Conservation (phyloP, 495 filamentous ascomycete species). For the Aspergillus cristatus region DNA sequence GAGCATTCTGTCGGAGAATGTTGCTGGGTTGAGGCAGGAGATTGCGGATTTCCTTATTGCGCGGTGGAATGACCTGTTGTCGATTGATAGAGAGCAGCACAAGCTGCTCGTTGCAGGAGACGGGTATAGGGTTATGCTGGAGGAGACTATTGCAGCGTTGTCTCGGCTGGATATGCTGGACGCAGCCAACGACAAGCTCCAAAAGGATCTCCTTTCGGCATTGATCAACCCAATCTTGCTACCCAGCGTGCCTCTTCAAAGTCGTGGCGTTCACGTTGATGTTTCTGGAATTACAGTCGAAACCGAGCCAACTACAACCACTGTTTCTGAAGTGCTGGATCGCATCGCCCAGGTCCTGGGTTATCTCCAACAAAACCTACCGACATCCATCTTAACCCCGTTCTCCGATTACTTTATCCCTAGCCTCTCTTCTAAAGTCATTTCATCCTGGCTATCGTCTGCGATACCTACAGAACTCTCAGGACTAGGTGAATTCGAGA, state of each 20-base stretch:
- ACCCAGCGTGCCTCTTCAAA: constrained; percentile 15
- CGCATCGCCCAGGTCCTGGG: constrained; percentile 52
- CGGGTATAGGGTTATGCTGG: constrained; percentile 17
- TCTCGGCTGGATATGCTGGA: constrained; percentile 25
- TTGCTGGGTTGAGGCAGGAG: constrained; percentile 21
- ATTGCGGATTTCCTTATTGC: constrained; percentile 22
- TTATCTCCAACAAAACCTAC: constrained; percentile 58
- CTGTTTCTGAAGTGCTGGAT: constrained; percentile 23
- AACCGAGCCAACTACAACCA: constrained; percentile 14
- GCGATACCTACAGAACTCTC: constrained; percentile 63
- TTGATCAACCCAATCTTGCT: constrained; percentile 30
- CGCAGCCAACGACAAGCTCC: constrained; percentile 23
- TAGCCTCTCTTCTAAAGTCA: constrained; percentile 53
- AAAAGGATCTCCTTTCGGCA: constrained; percentile 20
- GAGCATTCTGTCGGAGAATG: constrained; percentile 24
- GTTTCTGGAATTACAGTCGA: constrained; percentile 24
- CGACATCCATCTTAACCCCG: constrained; percentile 47
- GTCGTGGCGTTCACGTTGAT: constrained; percentile 19
- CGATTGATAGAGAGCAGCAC: constrained; percentile 39
- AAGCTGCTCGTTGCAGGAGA: constrained; percentile 38
- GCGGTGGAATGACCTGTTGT: constrained; percentile 45
- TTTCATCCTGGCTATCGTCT: constrained; percentile 62
- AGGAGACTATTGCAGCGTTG: constrained; percentile 27
- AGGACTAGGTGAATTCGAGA: constrained; percentile 60
- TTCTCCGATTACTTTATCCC: constrained; percentile 62